phyloP scores from a whole-genome alignment of 371 early-diverging fungal species.

The Mortierella sp. region DNA sequence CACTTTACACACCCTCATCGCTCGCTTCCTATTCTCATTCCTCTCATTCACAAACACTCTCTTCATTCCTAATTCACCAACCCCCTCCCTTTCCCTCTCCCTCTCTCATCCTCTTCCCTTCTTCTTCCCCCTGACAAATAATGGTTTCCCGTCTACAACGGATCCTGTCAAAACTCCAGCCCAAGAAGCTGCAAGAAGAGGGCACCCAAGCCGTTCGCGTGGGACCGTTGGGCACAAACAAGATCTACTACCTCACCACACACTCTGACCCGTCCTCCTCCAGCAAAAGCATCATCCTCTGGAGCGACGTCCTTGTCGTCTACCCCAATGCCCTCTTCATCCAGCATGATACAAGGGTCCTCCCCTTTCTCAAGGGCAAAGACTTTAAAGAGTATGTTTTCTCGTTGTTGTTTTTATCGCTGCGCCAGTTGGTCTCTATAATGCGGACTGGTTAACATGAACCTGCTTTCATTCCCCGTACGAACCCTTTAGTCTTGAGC shows the following conservation, averaged over 20 bases:
- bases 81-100: background rate
- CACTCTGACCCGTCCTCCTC: background rate
- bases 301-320: conserved; percentile 4
- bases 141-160: background rate
- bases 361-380: conserved; percentile 7
- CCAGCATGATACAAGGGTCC: background rate
- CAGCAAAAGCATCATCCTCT: background rate
- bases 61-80: background rate
- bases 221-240: background rate
- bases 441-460: background rate
- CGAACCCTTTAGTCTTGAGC: background rate
- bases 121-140: background rate
- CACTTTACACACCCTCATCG: background rate
- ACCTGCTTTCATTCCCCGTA: background rate
- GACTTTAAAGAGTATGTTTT: background rate
- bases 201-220: conserved; percentile 1
- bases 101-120: background rate
- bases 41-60: background rate
- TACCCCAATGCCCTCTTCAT: conserved; percentile 6
- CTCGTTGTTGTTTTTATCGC: background rate
- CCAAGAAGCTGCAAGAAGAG: background rate
- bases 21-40: background rate
- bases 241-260: background rate
- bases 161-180: background rate
- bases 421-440: background rate